These are phyloP conservation scores for Pseudogymnoascus sp. DNA, from an alignment of 2,329 filamentous ascomycete species.

Conservation along the genomic window DNA sequence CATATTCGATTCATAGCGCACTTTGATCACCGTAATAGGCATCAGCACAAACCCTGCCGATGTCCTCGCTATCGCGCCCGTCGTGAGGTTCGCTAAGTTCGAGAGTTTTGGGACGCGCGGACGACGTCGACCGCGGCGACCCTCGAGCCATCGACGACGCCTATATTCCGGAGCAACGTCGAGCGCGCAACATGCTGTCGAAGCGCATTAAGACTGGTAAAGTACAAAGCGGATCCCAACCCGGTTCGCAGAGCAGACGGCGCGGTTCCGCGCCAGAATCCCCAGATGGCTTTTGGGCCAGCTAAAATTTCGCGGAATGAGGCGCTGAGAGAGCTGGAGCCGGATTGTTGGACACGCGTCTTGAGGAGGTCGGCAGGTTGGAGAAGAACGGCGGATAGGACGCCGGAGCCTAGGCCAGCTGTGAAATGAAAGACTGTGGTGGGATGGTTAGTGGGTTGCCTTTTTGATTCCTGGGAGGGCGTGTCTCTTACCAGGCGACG, in stretches of 20 bases:
- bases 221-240: constrained; percentile 89
- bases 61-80: constrained; percentile 77
- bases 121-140: constrained; percentile 43
- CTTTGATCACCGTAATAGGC: constrained; percentile 94
- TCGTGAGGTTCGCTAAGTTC: constrained; percentile 76
- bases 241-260: constrained; percentile 92
- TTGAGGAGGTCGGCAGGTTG: constrained; percentile 96
- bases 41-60: constrained; percentile 87
- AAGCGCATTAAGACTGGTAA: constrained; percentile 77
- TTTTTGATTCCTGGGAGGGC: neutral
- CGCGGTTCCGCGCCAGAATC: constrained; percentile 86
- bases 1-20: constrained; percentile 83
- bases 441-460: neutral
- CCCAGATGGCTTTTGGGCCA: constrained; percentile 56
- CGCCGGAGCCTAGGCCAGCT: constrained; percentile 80
- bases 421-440: constrained; percentile 71
- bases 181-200: constrained; percentile 58
- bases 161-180: constrained; percentile 31
- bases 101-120: constrained; percentile 74
- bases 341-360: constrained; percentile 87
- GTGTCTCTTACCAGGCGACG: constrained; percentile 39
- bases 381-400: constrained; percentile 80
- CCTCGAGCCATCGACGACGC: constrained; percentile 22
- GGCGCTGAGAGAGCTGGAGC: constrained; percentile 58
- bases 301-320: constrained; percentile 65